Percentiles rank a stretch among this genome's conserved stretches.
phyloP scores from a whole-genome alignment of 805 yeast species.

The Diddensiella caesifluorescens region DNA sequence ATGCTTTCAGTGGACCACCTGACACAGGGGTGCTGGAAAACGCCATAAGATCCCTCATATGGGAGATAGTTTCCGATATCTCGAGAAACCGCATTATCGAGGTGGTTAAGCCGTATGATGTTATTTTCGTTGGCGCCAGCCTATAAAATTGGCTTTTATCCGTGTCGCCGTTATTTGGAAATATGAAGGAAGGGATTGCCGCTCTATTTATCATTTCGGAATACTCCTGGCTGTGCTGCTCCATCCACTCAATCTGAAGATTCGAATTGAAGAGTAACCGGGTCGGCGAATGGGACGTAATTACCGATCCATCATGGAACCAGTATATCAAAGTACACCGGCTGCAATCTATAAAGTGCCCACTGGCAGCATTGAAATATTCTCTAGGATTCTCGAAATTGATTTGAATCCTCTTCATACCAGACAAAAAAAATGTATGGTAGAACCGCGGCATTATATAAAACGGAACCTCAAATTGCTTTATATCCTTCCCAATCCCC shows the following conservation, averaged over 20 bases:
- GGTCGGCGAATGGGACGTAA: conserved; percentile 55
- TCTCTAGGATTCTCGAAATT: conserved; percentile 43
- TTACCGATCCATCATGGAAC: conserved; percentile 66
- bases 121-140: conserved; percentile 28
- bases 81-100: conserved; percentile 67
- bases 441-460: conserved; percentile 62
- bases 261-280: conserved; percentile 58
- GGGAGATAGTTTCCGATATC: conserved; percentile 73
- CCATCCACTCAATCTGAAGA: conserved; percentile 67
- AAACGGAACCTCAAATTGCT: conserved; percentile 60
- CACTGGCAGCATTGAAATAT: conserved; percentile 48
- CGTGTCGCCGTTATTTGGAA: not conserved
- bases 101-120: conserved; percentile 59
- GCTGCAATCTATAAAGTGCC: conserved; percentile 49
- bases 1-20: conserved; percentile 23
- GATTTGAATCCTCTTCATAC: conserved; percentile 48
- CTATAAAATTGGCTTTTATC: conserved; percentile 1
- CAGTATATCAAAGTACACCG: conserved; percentile 45
- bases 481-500: conserved; percentile 38
- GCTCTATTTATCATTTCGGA: conserved; percentile 30
- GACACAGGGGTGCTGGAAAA: conserved; percentile 38
- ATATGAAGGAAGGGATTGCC: conserved; percentile 2
- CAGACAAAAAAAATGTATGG: conserved; percentile 46
- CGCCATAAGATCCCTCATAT: conserved; percentile 58
- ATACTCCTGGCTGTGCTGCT: conserved; percentile 47